Evolutionary conservation across 805 yeast genomes (phyloP).

Genomic region (Zygotorulaspora florentina): DNA sequence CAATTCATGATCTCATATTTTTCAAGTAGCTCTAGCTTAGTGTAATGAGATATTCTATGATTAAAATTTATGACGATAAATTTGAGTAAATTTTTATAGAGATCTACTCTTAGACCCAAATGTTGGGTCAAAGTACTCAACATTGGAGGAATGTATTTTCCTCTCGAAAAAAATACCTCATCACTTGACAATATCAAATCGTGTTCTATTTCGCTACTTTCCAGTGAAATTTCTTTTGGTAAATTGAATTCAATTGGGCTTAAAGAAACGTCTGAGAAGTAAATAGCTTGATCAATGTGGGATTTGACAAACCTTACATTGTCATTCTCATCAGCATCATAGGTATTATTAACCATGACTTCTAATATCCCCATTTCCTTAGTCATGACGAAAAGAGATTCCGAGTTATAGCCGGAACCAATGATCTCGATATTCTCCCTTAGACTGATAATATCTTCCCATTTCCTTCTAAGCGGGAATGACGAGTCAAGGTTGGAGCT

Average conservation of each 20-base stretch:
- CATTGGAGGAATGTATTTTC: conserved; percentile 53
- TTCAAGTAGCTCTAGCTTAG: conserved; percentile 40
- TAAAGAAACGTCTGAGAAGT: conserved; percentile 46
- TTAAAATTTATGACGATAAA: conserved; percentile 47
- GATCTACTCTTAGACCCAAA: conserved; percentile 45
- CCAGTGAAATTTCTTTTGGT: conserved; percentile 43
- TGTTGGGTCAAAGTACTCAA: conserved; percentile 49
- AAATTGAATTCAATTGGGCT: conserved; percentile 50
- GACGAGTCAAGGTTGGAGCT: conserved; percentile 36
- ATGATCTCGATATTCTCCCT: conserved; percentile 49
- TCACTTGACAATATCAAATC: conserved; percentile 49
- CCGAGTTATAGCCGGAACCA: conserved; percentile 55
- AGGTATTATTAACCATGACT: conserved; percentile 43
- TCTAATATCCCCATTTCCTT: conserved; percentile 58
- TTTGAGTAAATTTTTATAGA: conserved; percentile 42
- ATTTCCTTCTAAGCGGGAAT: conserved; percentile 43
- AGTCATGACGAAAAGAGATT: conserved; percentile 46
- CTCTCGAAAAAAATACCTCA: conserved; percentile 55
- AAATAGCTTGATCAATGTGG: conserved; percentile 78
- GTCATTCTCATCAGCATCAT: conserved; percentile 22
- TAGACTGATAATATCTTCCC: conserved; percentile 78
- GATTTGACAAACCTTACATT: conserved; percentile 49
- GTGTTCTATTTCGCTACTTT: conserved; percentile 41
- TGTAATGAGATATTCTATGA: conserved; percentile 32
- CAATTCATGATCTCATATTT: conserved; percentile 45